Conservation (phyloP, 768 basidiomycete genomes). For the Mycena leptocephala region DNA sequence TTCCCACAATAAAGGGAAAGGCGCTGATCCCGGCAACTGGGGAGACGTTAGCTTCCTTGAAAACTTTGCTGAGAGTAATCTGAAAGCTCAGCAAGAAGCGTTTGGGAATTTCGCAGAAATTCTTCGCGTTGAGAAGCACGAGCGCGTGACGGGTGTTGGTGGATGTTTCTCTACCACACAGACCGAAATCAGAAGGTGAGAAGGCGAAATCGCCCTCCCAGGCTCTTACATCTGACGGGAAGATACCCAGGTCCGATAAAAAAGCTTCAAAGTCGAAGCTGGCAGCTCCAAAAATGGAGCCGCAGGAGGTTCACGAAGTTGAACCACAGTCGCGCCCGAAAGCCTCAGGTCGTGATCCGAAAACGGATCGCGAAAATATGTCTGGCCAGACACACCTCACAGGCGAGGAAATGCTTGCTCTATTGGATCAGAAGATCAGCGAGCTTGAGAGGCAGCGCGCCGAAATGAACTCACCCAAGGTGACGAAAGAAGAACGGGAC, state of each 20-base stretch:
- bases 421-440: background rate
- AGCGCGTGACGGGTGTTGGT: background rate
- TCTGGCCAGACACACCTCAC: background rate
- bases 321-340: background rate
- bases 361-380: background rate
- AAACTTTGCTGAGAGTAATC: background rate
- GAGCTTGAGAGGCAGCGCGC: background rate
- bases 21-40: background rate
- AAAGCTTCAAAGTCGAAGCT: too few relatives aligned
- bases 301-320: background rate
- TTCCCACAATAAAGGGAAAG: background rate
- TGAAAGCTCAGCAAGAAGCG: background rate
- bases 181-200: background rate
- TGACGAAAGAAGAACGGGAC: too few relatives aligned
- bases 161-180: background rate
- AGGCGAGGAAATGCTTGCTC: background rate
- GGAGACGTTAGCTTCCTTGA: background rate
- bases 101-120: background rate
- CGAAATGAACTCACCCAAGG: background rate
- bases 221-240: background rate
- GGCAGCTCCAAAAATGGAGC: too few relatives aligned
- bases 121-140: background rate
- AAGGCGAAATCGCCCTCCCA: background rate
- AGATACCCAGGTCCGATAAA: too few relatives aligned
- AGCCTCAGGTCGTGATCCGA: background rate